Evolutionary conservation across 306 rosid genomes (phyloP), one percentile per base, ranked within the genome.

Genomic region (Canavalia gladiata): DNA sequence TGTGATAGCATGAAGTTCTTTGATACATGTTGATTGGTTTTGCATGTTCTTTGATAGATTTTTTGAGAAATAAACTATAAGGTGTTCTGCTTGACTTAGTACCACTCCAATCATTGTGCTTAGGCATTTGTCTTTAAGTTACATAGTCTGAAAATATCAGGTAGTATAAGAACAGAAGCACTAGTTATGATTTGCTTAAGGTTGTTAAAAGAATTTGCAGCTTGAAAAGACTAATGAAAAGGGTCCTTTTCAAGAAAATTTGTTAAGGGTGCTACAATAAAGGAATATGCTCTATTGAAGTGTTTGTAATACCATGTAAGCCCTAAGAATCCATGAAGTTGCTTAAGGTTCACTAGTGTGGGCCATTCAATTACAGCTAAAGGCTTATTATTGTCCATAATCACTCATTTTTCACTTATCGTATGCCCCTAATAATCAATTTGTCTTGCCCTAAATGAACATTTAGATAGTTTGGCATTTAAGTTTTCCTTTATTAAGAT

Each of bases 121-220:
- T 9, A 50, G 1, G 55, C 55, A 8, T 49, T 0, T 2, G 41
- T 37, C 4, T 37, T 0, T 2, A 37, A 4, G 2, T 13, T 49
- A 49, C 8, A 51, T 0, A 28, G 57, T 4, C 13, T 4, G 0
- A 28, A 2, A 13, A 51, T 12, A 12, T 51, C 5, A 1, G 28
- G 57, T 0, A 51, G 8, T 0, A 5, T 4, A 1, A 51, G 4
- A 1, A 52, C 57, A 13, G 29, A 7, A 3, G 57, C 2, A 0
- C 6, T 12, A 4, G 57, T 52, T 0, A 52, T 52, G 6, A 29
- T 7, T 0, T 52, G 6, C 0, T 52, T 52, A 18, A 18, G 25
- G 25, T 1, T 13, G 6, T n/a, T 13, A 1, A 0, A 4, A 0
- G 0, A 52, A 1, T 0, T 28, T 0, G 4, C 13, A 1, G 6